Evolutionary conservation across 176 grass and related monocot genomes (phyloP).

Genomic region (Avena eriantha): DNA sequence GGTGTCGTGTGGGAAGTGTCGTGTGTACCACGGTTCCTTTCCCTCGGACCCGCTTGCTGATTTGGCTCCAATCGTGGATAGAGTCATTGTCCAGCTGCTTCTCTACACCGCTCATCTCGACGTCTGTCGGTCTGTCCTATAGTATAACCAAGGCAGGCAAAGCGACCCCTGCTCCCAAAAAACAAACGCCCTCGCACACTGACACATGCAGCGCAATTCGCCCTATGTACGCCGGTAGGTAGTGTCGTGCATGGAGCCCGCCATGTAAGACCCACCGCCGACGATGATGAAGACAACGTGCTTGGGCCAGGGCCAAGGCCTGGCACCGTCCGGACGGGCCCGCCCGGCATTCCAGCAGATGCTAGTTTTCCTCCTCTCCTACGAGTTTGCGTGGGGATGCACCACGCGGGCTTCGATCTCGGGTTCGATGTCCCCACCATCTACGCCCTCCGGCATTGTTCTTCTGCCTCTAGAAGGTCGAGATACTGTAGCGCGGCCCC

Average conservation of each 20-base stretch:
- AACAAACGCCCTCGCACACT: not conserved
- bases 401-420: not conserved
- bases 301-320: not conserved
- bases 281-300: not conserved
- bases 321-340: not conserved
- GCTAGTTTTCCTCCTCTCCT: not conserved
- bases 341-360: not conserved
- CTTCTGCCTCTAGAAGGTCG: not conserved
- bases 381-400: not conserved
- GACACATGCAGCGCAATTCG: not conserved
- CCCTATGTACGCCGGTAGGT: not conserved
- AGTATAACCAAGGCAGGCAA: not conserved
- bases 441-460: not conserved
- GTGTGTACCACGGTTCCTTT: no score
- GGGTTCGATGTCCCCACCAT: not conserved
- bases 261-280: not conserved
- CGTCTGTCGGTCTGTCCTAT: not conserved
- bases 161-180: not conserved
- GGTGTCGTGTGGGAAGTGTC: no score
- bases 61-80: not conserved
- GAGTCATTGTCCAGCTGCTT: not conserved
- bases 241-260: not conserved
- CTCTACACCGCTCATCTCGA: not conserved
- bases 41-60: no score
- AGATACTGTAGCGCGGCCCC: not conserved